Base-by-base conservation (phyloP, 768 basidiomycete genomes). In the Floccularia luteovirens region DNA sequence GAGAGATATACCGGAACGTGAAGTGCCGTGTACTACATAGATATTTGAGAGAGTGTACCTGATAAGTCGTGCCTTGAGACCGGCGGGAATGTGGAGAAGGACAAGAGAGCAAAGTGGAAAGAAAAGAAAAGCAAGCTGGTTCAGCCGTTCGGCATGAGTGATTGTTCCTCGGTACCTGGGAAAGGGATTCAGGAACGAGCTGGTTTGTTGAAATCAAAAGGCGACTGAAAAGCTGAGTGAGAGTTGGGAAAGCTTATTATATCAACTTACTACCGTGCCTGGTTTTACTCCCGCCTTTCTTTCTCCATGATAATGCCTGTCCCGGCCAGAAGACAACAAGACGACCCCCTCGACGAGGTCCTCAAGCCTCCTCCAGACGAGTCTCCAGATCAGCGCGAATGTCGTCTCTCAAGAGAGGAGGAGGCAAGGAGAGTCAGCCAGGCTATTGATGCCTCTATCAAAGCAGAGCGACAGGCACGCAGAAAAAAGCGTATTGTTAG, bases 391-490 rank as follows among this genome's bases (percentile, higher is more conserved):
- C 64, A 83, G 54, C 73, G 74, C 32, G 56, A 65, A 5, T 50
- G 66, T 36, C 67, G 85, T 1, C 57, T 82, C 5, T 66, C 65
- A 24, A 61, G 67, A 22, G 86, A 89, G 59, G 81, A 76, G 20
- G 77, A 84, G 44, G 84, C 86, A 0, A 64, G 59, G 48, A 65
- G 74, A 48, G 64, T 85, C 42, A 83, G 79, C 56, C 69, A 61
- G 38, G 78, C 71, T 40, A 89, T 89, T 61, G 86, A 89, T 64
- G 82, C 84, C 42, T 65, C 67, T 36, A 77, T 90, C 64, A 79
- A 74, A 52, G 68, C 70, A 4, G 79, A 82, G 54, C 70, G 71
- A 24, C 78, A 76, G 49, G 71, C 75, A 1, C 55, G 69, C 44
- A 72, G 75, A 62, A 87, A 82, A 68, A 78, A 70, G 55, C 72